Percentiles rank a stretch among this genome's conserved stretches.
Conservation (phyloP, 2,329 filamentous ascomycete genomes). For the Botryotinia convoluta region DNA sequence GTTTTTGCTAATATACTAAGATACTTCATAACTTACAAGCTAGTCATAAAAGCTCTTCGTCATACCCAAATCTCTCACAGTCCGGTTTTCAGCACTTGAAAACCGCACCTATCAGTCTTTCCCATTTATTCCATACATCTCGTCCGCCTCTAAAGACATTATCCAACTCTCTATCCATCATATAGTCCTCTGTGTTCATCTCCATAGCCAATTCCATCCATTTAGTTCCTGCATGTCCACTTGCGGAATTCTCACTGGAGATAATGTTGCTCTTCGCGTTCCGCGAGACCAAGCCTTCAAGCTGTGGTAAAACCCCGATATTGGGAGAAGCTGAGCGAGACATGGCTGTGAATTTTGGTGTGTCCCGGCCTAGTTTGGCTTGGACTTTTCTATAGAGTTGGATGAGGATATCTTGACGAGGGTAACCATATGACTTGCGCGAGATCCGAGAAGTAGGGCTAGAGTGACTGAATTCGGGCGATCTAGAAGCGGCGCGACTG, state of each 20-base stretch:
- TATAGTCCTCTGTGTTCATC: not conserved
- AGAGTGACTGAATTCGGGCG: not conserved
- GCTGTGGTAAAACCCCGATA: not conserved
- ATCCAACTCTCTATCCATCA: not conserved
- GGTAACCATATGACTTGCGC: not conserved
- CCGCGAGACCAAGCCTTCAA: not conserved
- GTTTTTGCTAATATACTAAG: not conserved
- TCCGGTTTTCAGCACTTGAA: not conserved
- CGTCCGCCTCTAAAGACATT: not conserved
- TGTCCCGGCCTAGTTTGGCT: not conserved
- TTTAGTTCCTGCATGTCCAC: too few relatives aligned
- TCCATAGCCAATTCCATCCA: not conserved
- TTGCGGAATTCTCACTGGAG: not conserved
- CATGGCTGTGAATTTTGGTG: too few relatives aligned
- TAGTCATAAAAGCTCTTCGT: too few relatives aligned
- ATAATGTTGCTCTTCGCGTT: not conserved
- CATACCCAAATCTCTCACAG: not conserved
- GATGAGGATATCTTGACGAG: not conserved
- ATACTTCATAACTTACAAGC: too few relatives aligned
- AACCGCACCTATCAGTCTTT: not conserved
- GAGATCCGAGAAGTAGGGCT: not conserved
- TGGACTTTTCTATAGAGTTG: not conserved
- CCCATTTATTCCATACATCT: not conserved
- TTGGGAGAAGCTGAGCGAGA: too few relatives aligned
- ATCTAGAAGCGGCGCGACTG: not conserved